Conservation (phyloP, 441 rosid species). For the Syzygium malaccense region DNA sequence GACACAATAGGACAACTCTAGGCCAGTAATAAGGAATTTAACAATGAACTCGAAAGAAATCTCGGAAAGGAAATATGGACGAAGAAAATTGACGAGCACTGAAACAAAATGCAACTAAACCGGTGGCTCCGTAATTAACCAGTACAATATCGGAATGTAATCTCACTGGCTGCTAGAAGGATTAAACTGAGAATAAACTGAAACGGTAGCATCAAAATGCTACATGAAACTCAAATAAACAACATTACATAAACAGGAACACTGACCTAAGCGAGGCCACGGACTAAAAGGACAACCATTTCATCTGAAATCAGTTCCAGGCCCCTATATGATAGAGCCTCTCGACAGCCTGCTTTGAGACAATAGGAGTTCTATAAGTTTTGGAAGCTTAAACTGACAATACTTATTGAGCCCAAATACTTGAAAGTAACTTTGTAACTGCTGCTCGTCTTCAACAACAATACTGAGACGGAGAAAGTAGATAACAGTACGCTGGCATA, state of each 20-base stretch:
- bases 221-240: constrained; percentile 5
- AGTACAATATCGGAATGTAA: neutral
- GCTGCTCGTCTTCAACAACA: neutral
- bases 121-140: neutral
- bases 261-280: constrained; percentile 13
- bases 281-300: constrained; percentile 11
- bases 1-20: neutral
- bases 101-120: neutral
- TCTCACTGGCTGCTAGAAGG: constrained; percentile 1
- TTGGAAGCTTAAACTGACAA: constrained; percentile 2
- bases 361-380: constrained; percentile 15
- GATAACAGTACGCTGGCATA: neutral
- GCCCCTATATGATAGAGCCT: constrained; percentile 14
- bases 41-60: neutral
- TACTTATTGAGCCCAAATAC: constrained; percentile 6
- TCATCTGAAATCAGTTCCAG: constrained; percentile 19
- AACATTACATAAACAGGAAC: constrained; percentile 4
- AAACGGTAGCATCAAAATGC: constrained; percentile 3
- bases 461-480: neutral
- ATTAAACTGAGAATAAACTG: constrained; percentile 5
- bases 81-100: neutral
- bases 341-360: constrained; percentile 17
- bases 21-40: neutral
- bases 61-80: neutral
- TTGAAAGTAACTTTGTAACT: neutral